Conservation (phyloP, 2,329 filamentous ascomycete species). For the Xylariaceae sp. region DNA sequence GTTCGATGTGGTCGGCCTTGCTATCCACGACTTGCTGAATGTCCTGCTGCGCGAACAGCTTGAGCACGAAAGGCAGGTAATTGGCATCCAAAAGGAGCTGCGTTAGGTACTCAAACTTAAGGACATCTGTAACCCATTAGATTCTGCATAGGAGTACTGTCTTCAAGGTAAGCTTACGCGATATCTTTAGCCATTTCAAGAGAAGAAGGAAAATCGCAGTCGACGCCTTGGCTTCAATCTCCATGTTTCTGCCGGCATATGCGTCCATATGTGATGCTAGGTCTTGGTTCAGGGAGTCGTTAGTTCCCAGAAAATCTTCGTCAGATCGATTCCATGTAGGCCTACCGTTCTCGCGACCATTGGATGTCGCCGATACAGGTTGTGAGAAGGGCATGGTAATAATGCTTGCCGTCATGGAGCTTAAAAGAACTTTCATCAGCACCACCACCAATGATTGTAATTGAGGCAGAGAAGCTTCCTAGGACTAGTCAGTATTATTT, state of each 20-base stretch:
- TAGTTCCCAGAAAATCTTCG: constrained; percentile 30
- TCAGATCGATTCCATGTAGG: constrained; percentile 31
- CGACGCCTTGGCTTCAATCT: constrained; percentile 86
- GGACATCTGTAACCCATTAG: constrained; percentile 65
- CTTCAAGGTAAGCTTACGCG: constrained; percentile 56
- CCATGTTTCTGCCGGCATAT: constrained; percentile 68
- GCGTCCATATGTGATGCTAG: constrained; percentile 59
- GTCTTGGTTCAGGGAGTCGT: constrained; percentile 34
- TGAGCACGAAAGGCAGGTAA: constrained; percentile 86
- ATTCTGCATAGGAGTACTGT: too few species aligned
- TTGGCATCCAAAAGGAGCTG: constrained; percentile 92
- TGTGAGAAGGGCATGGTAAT: constrained; percentile 56
- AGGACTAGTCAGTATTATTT: constrained; percentile 29
- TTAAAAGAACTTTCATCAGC: constrained; percentile 78
- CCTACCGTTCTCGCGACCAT: constrained; percentile 39
- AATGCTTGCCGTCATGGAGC: constrained; percentile 82
- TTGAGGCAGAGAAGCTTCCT: constrained; percentile 74
- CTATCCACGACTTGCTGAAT: constrained; percentile 85
- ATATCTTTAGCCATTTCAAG: constrained; percentile 93
- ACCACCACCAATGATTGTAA: constrained; percentile 92
- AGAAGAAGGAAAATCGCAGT: constrained; percentile 84
- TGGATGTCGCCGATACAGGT: constrained; percentile 37
- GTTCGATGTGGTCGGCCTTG: constrained; percentile 73
- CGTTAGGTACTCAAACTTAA: constrained; percentile 94
- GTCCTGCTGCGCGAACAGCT: constrained; percentile 91